phyloP scores from a whole-genome alignment of 306 rosid species.

The Comarum palustre region DNA sequence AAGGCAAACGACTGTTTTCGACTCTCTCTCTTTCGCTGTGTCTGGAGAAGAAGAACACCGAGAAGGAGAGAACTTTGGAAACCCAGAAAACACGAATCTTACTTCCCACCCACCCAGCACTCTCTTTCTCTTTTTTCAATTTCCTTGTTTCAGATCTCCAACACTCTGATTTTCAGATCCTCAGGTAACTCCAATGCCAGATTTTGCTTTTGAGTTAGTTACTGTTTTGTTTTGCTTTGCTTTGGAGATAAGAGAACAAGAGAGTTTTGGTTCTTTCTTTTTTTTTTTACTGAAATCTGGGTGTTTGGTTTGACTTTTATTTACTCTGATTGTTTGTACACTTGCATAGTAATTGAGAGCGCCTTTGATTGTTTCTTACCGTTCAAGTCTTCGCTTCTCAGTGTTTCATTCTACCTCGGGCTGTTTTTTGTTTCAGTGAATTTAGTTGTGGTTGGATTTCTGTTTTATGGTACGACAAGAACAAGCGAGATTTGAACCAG shows the following conservation, averaged over 20 bases:
- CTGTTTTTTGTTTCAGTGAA: not conserved
- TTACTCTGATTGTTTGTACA: not conserved
- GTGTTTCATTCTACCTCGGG: not conserved
- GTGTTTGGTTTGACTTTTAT: conserved; percentile 30
- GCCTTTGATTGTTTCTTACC: conserved; percentile 29
- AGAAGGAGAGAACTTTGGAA: conserved; percentile 1
- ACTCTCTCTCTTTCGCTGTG: not conserved
- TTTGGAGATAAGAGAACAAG: conserved; percentile 3
- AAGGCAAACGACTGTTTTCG: conserved; percentile 9
- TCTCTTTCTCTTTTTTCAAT: not conserved
- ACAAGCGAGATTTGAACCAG: not conserved
- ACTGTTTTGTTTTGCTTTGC: not conserved
- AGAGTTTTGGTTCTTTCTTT: conserved; percentile 33
- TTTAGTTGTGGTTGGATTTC: not conserved
- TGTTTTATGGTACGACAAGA: not conserved
- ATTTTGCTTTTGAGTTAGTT: not conserved
- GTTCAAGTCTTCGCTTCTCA: conserved; percentile 16
- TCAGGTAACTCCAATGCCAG: conserved; percentile 27
- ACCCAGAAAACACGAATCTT: not conserved
- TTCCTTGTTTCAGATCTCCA: conserved; percentile 27
- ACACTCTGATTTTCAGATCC: conserved; percentile 27
- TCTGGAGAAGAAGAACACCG: not conserved
- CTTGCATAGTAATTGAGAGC: not conserved
- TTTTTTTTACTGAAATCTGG: not conserved
- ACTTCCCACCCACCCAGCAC: not conserved